These are phyloP conservation scores for Yarrowia sp. DNA, from an alignment of 805 yeast species.

Conservation along the genomic window DNA sequence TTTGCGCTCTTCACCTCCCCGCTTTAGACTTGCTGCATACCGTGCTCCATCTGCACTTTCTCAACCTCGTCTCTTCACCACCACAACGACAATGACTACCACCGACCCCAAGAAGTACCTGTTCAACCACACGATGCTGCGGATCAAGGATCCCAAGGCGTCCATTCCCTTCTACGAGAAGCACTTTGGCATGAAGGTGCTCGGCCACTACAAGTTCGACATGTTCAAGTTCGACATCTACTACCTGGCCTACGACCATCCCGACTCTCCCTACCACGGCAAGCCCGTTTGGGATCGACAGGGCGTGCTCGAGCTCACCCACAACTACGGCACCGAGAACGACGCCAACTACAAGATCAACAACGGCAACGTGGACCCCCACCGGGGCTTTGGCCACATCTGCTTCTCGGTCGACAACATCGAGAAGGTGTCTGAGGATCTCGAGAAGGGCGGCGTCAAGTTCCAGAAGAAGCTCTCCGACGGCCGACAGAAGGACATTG, in stretches of 20 bases:
- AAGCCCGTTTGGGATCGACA: slow-evolving; percentile 43
- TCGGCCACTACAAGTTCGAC: slow-evolving; percentile 53
- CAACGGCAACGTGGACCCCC: slow-evolving; percentile 82
- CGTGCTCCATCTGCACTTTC: neutral
- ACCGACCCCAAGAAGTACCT: slow-evolving; percentile 27
- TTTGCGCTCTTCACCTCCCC: neutral
- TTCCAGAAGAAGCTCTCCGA: slow-evolving; percentile 83
- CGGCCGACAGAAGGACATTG: slow-evolving; percentile 91
- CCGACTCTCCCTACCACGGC: slow-evolving; percentile 43
- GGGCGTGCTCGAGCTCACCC: slow-evolving; percentile 84
- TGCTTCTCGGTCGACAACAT: slow-evolving; percentile 85
- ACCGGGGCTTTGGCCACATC: slow-evolving; percentile 92
- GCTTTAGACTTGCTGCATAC: neutral
- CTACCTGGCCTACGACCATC: slow-evolving; percentile 59
- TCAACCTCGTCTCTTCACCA: neutral
- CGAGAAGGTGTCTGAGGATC: slow-evolving; percentile 53
- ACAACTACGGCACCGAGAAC: slow-evolving; percentile 69
- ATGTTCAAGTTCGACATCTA: slow-evolving; percentile 62
- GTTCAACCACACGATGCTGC: slow-evolving; percentile 50
- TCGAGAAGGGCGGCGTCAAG: slow-evolving; percentile 60
- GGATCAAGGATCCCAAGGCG: slow-evolving; percentile 76
- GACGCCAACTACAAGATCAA: slow-evolving; percentile 56
- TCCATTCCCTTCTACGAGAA: slow-evolving; percentile 71
- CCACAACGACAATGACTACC: neutral
- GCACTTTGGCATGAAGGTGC: slow-evolving; percentile 68